Evolutionary conservation across 2,329 filamentous ascomycete species (phyloP).

Genomic region (Neodidymelliopsis sp.): DNA sequence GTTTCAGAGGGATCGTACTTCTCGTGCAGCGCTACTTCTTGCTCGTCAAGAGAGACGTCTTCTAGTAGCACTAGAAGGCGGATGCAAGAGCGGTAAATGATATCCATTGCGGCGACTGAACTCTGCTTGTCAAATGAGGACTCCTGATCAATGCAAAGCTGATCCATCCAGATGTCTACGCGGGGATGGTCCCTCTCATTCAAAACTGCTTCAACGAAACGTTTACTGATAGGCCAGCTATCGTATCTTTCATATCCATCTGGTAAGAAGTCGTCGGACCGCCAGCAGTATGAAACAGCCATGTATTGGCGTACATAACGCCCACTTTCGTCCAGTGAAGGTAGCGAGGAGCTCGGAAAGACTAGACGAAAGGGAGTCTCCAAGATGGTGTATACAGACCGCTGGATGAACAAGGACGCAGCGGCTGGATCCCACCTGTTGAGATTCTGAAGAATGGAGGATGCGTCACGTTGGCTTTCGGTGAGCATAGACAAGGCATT

Average conservation of each 20-base stretch:
- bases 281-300: conserved; percentile 30
- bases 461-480: conserved; percentile 8
- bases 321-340: conserved; percentile 17
- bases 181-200: conserved; percentile 21
- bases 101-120: conserved; percentile 27
- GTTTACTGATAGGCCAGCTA: conserved; percentile 26
- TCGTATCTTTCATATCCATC: conserved; percentile 14
- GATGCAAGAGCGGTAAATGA: conserved; percentile 27
- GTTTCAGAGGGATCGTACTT: neutral
- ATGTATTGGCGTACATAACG: conserved; percentile 25
- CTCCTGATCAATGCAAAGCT: conserved; percentile 25
- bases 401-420: conserved; percentile 9
- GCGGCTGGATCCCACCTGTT: conserved; percentile 13
- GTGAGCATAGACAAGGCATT: conserved; percentile 14
- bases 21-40: conserved; percentile 8
- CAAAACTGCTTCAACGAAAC: conserved; percentile 26
- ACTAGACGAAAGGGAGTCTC: conserved; percentile 26
- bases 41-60: conserved; percentile 19
- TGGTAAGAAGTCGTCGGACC: conserved; percentile 15
- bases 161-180: conserved; percentile 30
- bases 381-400: conserved; percentile 17
- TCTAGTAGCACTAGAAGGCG: conserved; percentile 22
- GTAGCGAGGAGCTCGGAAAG: conserved; percentile 10
- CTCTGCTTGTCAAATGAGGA: conserved; percentile 17
- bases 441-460: conserved; percentile 12